phyloP scores from a whole-genome alignment of 2,329 filamentous ascomycete genomes.

The Calonectria honghensis region DNA sequence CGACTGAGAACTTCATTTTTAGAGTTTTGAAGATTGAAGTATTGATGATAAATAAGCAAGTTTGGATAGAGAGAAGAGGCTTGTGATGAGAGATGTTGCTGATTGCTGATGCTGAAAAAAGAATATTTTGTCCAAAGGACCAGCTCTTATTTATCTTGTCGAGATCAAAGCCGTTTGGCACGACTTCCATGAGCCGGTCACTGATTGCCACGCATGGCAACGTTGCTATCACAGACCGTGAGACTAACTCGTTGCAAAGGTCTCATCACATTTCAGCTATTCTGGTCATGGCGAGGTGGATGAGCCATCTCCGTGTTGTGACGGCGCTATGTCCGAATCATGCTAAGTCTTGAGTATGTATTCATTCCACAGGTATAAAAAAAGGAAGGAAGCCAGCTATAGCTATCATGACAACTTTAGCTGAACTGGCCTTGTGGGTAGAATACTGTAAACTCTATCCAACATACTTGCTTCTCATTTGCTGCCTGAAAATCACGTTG shows the following conservation, averaged over 20 bases:
- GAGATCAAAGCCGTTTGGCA: background rate
- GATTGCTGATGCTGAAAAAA: slow-evolving; percentile 10
- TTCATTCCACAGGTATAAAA: background rate
- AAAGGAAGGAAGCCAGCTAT: background rate
- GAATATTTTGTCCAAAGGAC: background rate
- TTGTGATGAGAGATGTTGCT: background rate
- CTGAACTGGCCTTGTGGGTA: background rate
- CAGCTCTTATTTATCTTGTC: background rate
- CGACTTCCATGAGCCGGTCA: background rate
- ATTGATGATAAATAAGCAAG: background rate
- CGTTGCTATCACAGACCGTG: background rate
- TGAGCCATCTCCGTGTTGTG: background rate
- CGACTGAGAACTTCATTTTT: slow-evolving; percentile 14
- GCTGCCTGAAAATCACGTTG: background rate
- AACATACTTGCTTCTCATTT: no score
- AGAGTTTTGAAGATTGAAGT: background rate
- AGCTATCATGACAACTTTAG: background rate
- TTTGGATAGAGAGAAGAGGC: background rate
- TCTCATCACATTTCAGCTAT: background rate
- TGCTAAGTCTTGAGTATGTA: no score
- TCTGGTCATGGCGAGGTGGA: background rate
- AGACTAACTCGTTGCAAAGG: background rate
- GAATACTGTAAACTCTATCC: background rate
- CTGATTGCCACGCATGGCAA: background rate
- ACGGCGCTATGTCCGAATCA: background rate